Percentiles rank a stretch among this genome's conserved stretches.
Conservation (phyloP, 1,139 yeast genomes). For the Suhomyces panamericanus region DNA sequence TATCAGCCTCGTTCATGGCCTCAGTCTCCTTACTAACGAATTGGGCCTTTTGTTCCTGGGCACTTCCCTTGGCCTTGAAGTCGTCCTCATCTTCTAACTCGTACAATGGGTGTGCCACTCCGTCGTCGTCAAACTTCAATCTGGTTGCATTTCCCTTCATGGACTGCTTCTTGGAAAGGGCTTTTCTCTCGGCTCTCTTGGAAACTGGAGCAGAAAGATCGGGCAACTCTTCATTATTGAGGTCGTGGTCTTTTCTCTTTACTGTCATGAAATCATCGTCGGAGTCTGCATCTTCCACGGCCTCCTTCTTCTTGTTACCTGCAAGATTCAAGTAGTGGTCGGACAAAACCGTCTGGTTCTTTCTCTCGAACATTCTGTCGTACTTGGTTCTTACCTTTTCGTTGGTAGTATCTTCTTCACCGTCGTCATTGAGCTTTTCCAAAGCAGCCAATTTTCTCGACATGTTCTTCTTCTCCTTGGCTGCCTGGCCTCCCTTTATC, state of each 20-base stretch:
- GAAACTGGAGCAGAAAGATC: constrained; percentile 64
- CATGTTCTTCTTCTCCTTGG: constrained; percentile 76
- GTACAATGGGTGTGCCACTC: constrained; percentile 84
- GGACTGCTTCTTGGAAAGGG: constrained; percentile 82
- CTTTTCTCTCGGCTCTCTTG: constrained; percentile 83
- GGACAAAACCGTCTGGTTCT: constrained; percentile 88
- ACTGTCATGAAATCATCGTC: constrained; percentile 78
- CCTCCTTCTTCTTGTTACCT: constrained; percentile 34
- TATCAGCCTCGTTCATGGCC: constrained; percentile 70
- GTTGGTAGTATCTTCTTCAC: constrained; percentile 45
- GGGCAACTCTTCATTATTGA: constrained; percentile 67
- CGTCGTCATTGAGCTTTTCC: constrained; percentile 64
- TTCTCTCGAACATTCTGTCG: constrained; percentile 94
- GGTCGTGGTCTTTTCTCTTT: constrained; percentile 71
- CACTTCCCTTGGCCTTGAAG: constrained; percentile 76
- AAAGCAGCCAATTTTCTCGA: constrained; percentile 67
- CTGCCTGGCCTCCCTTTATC: constrained; percentile 55
- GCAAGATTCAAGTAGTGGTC: constrained; percentile 82
- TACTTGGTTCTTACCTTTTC: constrained; percentile 75
- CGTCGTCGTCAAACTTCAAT: constrained; percentile 89
- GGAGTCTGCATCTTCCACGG: constrained; percentile 40
- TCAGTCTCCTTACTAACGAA: constrained; percentile 67
- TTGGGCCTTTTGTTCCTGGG: constrained; percentile 62
- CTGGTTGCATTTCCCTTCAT: constrained; percentile 72
- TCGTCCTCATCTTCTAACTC: constrained; percentile 91